phyloP scores from a whole-genome alignment of 768 basidiomycete species.

The Sporobolomyces pararoseus region DNA sequence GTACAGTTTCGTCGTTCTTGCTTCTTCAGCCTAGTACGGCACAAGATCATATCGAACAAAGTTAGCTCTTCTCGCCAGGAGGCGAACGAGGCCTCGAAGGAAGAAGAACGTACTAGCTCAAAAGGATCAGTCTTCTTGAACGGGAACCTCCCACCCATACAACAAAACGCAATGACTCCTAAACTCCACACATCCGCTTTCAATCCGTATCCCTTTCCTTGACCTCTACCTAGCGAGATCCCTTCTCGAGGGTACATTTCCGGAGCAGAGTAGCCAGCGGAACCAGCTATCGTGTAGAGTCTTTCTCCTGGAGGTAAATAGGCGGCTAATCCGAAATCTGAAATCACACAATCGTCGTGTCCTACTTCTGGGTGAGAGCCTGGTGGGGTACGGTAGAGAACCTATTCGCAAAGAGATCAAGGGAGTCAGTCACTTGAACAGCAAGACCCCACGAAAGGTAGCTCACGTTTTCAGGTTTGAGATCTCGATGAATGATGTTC shows the following conservation, averaged over 20 bases:
- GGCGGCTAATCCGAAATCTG: constrained; percentile 40
- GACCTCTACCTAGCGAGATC: constrained; percentile 1
- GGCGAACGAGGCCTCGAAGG: background rate
- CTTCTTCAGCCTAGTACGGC: constrained; percentile 29
- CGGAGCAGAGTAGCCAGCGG: constrained; percentile 36
- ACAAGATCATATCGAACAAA: background rate
- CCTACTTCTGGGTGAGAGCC: constrained; percentile 30
- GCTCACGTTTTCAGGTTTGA: constrained; percentile 56
- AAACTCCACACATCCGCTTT: constrained; percentile 39
- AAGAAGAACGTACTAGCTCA: constrained; percentile 14
- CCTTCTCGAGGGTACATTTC: constrained; percentile 36
- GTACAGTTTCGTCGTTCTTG: constrained; percentile 34
- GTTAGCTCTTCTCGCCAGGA: too few relatives aligned
- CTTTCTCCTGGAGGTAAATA: constrained; percentile 23
- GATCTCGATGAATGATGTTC: constrained; percentile 77
- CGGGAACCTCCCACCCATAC: constrained; percentile 36
- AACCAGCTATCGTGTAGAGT: constrained; percentile 26
- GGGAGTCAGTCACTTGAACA: background rate
- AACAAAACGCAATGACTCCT: constrained; percentile 26
- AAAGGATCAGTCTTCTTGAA: constrained; percentile 35
- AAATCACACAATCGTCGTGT: constrained; percentile 40
- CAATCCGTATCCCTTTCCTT: constrained; percentile 29
- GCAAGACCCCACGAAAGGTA: too few relatives aligned
- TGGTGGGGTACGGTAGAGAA: constrained; percentile 41
- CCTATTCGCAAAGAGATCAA: constrained; percentile 4